phyloP scores from a whole-genome alignment of 345 rosid genomes.

The Balakata baccata region DNA sequence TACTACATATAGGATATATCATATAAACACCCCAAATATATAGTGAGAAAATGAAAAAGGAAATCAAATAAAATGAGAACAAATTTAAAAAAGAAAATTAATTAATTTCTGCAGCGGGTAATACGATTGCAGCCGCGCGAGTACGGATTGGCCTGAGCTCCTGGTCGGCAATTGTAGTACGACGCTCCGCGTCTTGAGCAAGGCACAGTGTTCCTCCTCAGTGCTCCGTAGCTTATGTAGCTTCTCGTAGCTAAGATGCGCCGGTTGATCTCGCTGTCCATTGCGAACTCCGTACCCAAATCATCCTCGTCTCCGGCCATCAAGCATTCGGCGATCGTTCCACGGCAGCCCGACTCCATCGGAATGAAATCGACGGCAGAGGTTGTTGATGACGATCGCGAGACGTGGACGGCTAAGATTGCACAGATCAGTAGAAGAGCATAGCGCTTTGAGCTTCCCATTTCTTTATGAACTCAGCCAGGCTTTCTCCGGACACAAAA shows the following conservation, averaged over 20 bases:
- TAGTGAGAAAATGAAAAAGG: neutral
- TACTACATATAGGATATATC: neutral
- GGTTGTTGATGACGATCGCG: constrained; percentile 30
- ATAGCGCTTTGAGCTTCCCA: constrained; percentile 26
- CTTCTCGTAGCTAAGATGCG: constrained; percentile 21
- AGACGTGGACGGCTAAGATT: constrained; percentile 46
- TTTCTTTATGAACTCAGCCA: neutral
- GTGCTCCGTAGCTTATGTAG: constrained; percentile 37
- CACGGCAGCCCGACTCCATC: constrained; percentile 31
- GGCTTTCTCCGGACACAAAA: no score
- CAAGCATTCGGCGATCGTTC: constrained; percentile 34
- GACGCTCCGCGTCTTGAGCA: constrained; percentile 38
- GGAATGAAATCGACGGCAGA: constrained; percentile 36
- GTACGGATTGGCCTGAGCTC: constrained; percentile 39
- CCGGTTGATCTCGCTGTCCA: constrained; percentile 30
- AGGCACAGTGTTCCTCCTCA: constrained; percentile 35
- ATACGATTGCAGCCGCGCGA: constrained; percentile 29
- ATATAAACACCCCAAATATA: constrained; percentile 2
- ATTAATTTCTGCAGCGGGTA: constrained; percentile 26
- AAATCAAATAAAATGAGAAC: neutral
- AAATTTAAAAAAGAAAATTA: neutral
- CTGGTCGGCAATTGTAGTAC: constrained; percentile 31
- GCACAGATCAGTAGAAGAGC: constrained; percentile 27
- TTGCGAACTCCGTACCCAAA: constrained; percentile 21
- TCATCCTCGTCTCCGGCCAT: constrained; percentile 1